Evolutionary conservation across 176 grass and related monocot genomes (phyloP).

Genomic region (Oryza officinalis): DNA sequence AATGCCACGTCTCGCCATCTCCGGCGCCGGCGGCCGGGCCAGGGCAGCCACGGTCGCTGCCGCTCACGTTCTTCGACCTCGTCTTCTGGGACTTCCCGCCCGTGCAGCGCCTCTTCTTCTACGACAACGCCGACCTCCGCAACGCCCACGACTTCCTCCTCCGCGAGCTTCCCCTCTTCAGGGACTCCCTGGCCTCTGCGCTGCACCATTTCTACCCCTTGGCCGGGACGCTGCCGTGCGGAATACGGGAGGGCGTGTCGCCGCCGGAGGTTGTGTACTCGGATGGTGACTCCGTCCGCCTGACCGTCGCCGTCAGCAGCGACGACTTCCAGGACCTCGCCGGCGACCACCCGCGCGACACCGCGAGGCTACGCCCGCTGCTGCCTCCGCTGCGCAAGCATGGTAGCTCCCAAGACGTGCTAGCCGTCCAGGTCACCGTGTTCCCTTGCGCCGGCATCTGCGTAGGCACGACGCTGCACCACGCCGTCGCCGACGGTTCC

Average conservation of each 20-base stretch:
- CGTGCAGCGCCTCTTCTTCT: constrained; percentile 82
- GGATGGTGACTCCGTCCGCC: constrained; percentile 27
- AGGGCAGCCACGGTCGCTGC: constrained; percentile 44
- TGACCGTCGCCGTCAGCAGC: constrained; percentile 40
- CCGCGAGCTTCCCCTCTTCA: constrained; percentile 42
- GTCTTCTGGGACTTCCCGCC: constrained; percentile 73
- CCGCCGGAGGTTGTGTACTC: constrained; percentile 31
- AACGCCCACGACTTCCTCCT: constrained; percentile 38
- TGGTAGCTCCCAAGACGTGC: constrained; percentile 23
- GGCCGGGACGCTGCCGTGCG: constrained; percentile 41
- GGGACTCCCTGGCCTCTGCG: constrained; percentile 52
- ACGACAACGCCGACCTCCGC: constrained; percentile 37
- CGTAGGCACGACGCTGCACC: constrained; percentile 70
- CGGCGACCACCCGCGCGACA: constrained; percentile 39
- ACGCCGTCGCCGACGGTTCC: constrained; percentile 78
- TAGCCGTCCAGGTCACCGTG: constrained; percentile 69
- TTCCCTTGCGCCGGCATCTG: constrained; percentile 60
- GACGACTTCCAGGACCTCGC: constrained; percentile 55
- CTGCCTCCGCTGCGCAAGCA: constrained; percentile 38
- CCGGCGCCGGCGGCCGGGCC: neutral
- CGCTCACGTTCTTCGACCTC: constrained; percentile 79
- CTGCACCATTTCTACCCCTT: constrained; percentile 71
- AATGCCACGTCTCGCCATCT: constrained; percentile 28
- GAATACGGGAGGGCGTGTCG: neutral
- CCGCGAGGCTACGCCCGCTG: constrained; percentile 41